These are phyloP conservation scores for Mortierella antarctica DNA, from an alignment of 192 early-diverging fungal species.

Conservation along the genomic window DNA sequence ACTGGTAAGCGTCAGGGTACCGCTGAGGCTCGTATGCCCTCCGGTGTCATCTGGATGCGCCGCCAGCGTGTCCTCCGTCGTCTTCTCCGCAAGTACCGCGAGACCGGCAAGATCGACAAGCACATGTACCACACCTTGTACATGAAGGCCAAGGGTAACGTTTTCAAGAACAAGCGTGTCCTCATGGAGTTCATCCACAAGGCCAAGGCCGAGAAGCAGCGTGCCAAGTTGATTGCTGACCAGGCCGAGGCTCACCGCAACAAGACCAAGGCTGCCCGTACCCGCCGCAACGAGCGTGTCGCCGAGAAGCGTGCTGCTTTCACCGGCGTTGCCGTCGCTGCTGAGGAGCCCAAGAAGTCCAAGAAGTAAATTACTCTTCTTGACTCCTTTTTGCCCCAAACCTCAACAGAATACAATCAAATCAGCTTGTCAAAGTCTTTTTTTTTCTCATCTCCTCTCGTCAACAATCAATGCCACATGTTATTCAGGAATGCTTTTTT, in stretches of 20 bases:
- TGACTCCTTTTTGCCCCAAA: slow-evolving; percentile 2
- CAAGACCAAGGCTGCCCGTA: slow-evolving; percentile 93
- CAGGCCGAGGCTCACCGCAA: slow-evolving; percentile 97
- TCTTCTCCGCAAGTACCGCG: slow-evolving; percentile 95
- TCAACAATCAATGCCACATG: background rate
- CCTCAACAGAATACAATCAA: slow-evolving; percentile 10
- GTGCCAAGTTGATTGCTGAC: slow-evolving; percentile 89
- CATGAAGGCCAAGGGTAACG: slow-evolving; percentile 99
- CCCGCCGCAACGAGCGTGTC: slow-evolving; percentile 85
- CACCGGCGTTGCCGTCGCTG: slow-evolving; percentile 46
- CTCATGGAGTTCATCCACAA: slow-evolving; percentile 99
- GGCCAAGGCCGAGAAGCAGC: slow-evolving; percentile 96
- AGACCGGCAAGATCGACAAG: slow-evolving; percentile 96
- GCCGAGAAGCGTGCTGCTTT: slow-evolving; percentile 92
- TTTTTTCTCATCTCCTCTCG: background rate
- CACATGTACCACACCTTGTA: slow-evolving; percentile 97
- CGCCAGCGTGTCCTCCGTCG: slow-evolving; percentile 95
- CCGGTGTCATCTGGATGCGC: slow-evolving; percentile 95
- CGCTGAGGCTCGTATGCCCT: slow-evolving; percentile 98
- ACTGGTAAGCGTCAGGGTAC: slow-evolving; percentile 95
- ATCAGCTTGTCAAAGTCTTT: background rate
- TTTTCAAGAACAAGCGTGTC: slow-evolving; percentile 99
- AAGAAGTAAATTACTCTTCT: slow-evolving; percentile 50
- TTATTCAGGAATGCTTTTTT: background rate
- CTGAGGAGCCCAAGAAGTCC: slow-evolving; percentile 11